These are phyloP conservation scores for Fusarium sp. DNA, from an alignment of 2,329 filamentous ascomycete species.

Conservation along the genomic window DNA sequence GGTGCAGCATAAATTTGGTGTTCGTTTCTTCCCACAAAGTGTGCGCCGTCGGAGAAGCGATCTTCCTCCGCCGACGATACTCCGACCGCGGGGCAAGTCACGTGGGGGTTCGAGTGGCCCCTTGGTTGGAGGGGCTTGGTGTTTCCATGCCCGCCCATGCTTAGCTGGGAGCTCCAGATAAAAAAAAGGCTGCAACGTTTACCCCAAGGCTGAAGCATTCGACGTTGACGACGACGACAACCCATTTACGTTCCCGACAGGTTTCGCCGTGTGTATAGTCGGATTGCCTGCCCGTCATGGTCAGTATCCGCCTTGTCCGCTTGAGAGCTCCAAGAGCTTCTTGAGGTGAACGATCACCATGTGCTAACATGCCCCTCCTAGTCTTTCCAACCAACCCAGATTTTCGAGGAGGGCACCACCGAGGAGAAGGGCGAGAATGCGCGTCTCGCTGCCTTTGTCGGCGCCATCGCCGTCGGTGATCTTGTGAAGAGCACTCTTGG, in stretches of 20 bases:
- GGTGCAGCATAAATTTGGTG: constrained; percentile 53
- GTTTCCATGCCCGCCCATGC: constrained; percentile 33
- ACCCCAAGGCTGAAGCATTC: constrained; percentile 47
- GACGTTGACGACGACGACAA: constrained; percentile 42
- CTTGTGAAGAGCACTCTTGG: constrained; percentile 97
- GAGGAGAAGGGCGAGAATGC: constrained; percentile 99
- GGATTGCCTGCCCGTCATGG: constrained; percentile 41
- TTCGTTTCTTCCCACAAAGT: constrained; percentile 54
- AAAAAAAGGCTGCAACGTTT: constrained; percentile 47
- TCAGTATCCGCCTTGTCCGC: constrained; percentile 21
- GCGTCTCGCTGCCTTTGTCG: constrained; percentile 96
- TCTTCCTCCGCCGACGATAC: constrained; percentile 50
- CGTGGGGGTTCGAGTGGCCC: constrained; percentile 44
- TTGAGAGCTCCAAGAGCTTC: background rate
- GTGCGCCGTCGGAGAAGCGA: constrained; percentile 56
- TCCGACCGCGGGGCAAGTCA: constrained; percentile 55
- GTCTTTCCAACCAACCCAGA: constrained; percentile 91
- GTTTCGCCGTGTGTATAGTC: constrained; percentile 39
- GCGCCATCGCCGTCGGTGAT: constrained; percentile 97
- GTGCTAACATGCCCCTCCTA: constrained; percentile 48
- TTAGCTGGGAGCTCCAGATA: constrained; percentile 43
- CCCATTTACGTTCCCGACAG: constrained; percentile 33
- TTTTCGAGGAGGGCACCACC: constrained; percentile 96
- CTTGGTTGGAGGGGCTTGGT: constrained; percentile 43
- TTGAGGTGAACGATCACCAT: background rate